Evolutionary conservation across 306 rosid species (phyloP).

Genomic region (Senna tora): DNA sequence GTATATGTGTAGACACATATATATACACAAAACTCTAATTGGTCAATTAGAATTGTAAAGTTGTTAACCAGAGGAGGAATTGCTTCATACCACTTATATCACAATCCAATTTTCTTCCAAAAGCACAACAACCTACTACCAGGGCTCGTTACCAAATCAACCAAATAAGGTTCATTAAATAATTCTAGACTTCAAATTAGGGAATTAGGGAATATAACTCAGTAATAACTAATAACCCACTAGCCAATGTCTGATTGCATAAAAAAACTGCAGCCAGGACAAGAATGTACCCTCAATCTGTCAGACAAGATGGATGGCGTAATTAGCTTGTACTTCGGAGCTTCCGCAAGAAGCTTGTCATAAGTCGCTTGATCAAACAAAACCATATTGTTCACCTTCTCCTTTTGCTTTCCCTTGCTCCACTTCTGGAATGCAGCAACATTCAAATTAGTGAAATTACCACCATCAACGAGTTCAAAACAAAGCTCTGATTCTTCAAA

Average conservation of each 20-base stretch:
- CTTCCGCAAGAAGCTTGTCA: slow-evolving; percentile 52
- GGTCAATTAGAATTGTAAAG: neutral
- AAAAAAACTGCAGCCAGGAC: neutral
- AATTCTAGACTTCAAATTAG: neutral
- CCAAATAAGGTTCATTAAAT: too few relatives aligned
- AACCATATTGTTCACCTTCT: slow-evolving; percentile 56
- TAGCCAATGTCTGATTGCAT: neutral
- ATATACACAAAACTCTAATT: neutral
- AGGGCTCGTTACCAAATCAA: too few relatives aligned
- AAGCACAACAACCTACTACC: too few relatives aligned
- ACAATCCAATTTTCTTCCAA: too few relatives aligned
- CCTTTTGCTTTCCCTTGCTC: slow-evolving; percentile 66
- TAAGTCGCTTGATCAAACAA: slow-evolving; percentile 51
- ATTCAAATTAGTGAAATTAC: neutral
- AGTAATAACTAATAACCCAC: neutral
- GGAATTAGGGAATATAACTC: neutral
- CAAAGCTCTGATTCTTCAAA: neutral
- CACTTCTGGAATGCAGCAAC: slow-evolving; percentile 33
- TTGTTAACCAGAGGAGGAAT: neutral
- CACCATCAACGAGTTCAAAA: neutral
- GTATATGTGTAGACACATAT: too few relatives aligned
- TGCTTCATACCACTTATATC: neutral
- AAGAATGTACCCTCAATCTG: slow-evolving; percentile 48
- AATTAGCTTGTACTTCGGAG: slow-evolving; percentile 53
- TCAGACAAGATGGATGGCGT: slow-evolving; percentile 51